Conservation (phyloP, 768 basidiomycete genomes). For the Boletus pseudo-olivaceus region DNA sequence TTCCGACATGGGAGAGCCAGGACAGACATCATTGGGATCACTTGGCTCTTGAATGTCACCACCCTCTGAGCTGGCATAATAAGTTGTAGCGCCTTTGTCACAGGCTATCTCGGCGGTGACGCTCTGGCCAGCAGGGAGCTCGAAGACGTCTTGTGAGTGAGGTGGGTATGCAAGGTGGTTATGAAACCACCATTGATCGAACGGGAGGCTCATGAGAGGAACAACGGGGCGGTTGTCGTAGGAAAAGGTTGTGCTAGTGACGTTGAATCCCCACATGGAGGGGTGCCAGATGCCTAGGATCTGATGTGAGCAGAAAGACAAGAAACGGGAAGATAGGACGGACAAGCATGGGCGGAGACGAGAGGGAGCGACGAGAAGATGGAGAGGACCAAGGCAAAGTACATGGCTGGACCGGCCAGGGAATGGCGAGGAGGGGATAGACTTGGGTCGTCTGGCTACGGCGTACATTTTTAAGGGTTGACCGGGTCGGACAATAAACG, state of each 20-base stretch:
- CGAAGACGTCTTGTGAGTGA: conserved; percentile 51
- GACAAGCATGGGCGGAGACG: conserved; percentile 18
- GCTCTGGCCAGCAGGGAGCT: conserved; percentile 54
- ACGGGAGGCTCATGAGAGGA: conserved; percentile 37
- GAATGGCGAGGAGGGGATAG: neutral
- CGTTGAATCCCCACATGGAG: conserved; percentile 68
- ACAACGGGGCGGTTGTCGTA: conserved; percentile 64
- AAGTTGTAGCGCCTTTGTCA: conserved; percentile 60
- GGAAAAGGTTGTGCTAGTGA: conserved; percentile 47
- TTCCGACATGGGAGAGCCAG: conserved; percentile 38
- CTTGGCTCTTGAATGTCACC: conserved; percentile 48
- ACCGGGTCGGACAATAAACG: neutral
- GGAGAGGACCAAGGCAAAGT: neutral
- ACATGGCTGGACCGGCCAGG: conserved; percentile 24
- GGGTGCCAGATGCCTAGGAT: conserved; percentile 49
- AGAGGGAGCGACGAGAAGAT: conserved; percentile 2
- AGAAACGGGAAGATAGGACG: neutral
- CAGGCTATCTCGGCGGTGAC: conserved; percentile 54
- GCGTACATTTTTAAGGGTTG: neutral
- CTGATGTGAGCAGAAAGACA: neutral
- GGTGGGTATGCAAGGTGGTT: conserved; percentile 57
- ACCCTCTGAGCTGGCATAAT: conserved; percentile 48
- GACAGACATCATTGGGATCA: conserved; percentile 52
- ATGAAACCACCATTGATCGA: conserved; percentile 59
- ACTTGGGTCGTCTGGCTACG: neutral